Evolutionary conservation across 2,329 filamentous ascomycete species (phyloP).

Genomic region (Scedosporium boydii): DNA sequence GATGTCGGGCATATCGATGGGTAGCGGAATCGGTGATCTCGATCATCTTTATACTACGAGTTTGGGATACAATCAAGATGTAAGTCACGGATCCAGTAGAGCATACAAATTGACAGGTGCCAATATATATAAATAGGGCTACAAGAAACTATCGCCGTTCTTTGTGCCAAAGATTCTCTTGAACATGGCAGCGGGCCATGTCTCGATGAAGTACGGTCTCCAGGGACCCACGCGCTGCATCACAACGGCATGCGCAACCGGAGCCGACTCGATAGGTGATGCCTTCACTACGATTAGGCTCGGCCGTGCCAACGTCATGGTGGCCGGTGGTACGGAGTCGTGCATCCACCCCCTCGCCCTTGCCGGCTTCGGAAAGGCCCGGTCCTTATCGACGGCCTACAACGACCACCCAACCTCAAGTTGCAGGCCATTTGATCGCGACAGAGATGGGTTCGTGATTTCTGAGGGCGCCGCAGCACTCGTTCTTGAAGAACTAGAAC

Average conservation of each 20-base stretch:
- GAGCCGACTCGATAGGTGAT: slow-evolving; percentile 89
- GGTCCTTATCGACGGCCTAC: slow-evolving; percentile 74
- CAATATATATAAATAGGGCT: slow-evolving; percentile 49
- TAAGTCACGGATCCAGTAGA: slow-evolving; percentile 29
- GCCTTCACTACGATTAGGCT: slow-evolving; percentile 86
- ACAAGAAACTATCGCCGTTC: slow-evolving; percentile 83
- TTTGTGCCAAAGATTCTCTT: slow-evolving; percentile 91
- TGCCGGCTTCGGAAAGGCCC: slow-evolving; percentile 79
- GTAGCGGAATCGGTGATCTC: slow-evolving; percentile 90
- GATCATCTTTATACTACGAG: slow-evolving; percentile 84
- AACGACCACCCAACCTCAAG: slow-evolving; percentile 62
- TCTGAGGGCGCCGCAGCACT: slow-evolving; percentile 84
- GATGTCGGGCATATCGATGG: slow-evolving; percentile 80
- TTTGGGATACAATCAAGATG: slow-evolving; percentile 62
- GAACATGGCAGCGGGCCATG: slow-evolving; percentile 88
- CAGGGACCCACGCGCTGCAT: slow-evolving; percentile 85
- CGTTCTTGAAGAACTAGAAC: slow-evolving; percentile 81
- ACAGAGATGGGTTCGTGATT: slow-evolving; percentile 80
- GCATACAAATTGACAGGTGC: neutral
- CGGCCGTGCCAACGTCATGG: slow-evolving; percentile 89
- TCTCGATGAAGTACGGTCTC: slow-evolving; percentile 87
- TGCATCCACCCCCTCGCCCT: slow-evolving; percentile 93
- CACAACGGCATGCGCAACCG: slow-evolving; percentile 93
- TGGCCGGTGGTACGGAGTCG: slow-evolving; percentile 90
- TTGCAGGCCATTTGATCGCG: slow-evolving; percentile 79